phyloP scores from a whole-genome alignment of 129 eudicot genomes.

The Tagetes erecta region DNA sequence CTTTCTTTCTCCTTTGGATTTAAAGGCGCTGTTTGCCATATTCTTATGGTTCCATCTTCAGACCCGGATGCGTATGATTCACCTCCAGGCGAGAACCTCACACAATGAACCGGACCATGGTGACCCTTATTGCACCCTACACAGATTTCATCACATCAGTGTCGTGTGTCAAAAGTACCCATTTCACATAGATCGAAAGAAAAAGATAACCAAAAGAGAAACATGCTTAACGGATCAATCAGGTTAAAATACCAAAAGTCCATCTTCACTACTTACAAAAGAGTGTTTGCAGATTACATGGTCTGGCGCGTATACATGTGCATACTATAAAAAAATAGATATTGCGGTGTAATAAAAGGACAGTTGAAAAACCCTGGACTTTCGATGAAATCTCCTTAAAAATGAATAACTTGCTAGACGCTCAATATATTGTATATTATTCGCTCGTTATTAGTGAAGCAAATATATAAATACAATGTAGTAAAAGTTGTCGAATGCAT shows the following conservation, averaged over 20 bases:
- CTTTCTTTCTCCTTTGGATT: constrained; percentile 37
- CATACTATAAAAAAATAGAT: neutral
- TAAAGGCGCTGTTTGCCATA: constrained; percentile 68
- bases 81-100: constrained; percentile 74
- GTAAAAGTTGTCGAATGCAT: constrained; percentile 16
- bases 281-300: neutral
- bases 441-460: neutral
- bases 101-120: constrained; percentile 87
- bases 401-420: too few relatives aligned
- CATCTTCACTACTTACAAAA: neutral
- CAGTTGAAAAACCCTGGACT: neutral
- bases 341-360: neutral
- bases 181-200: neutral
- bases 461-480: neutral
- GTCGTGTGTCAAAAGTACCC: too few relatives aligned
- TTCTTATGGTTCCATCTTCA: constrained; percentile 79
- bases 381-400: neutral
- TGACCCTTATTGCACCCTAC: constrained; percentile 87
- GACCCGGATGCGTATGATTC: constrained; percentile 85
- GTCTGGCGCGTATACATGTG: neutral
- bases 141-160: neutral
- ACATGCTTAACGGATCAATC: neutral
- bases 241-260: neutral
- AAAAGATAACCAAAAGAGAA: neutral
- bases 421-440: neutral